phyloP scores from a whole-genome alignment of 768 basidiomycete species.

The Tephrocybe rancida region DNA sequence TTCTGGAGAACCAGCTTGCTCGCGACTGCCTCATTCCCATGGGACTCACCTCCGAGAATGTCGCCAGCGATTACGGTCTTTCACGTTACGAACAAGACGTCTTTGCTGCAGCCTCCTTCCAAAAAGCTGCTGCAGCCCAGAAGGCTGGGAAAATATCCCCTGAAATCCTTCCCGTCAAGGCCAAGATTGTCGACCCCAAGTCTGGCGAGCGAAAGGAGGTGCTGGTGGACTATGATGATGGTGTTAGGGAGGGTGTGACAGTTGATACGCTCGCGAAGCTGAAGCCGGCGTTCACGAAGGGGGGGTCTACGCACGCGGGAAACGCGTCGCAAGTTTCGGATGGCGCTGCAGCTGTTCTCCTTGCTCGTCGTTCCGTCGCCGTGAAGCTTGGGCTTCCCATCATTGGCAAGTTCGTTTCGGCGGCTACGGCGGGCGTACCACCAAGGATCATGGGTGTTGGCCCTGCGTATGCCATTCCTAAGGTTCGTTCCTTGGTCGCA shows the following conservation, averaged over 20 bases:
- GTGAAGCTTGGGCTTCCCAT: constrained; percentile 83
- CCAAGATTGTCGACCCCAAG: constrained; percentile 73
- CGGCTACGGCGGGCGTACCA: constrained; percentile 78
- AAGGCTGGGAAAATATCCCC: constrained; percentile 80
- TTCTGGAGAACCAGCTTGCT: constrained; percentile 69
- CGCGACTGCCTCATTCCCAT: constrained; percentile 86
- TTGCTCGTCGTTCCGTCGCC: constrained; percentile 79
- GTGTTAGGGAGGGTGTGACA: constrained; percentile 85
- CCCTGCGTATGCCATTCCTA: constrained; percentile 87
- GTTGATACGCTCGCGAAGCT: constrained; percentile 76
- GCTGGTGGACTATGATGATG: constrained; percentile 81
- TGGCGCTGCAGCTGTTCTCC: constrained; percentile 89
- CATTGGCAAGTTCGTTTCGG: constrained; percentile 81
- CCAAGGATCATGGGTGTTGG: constrained; percentile 93
- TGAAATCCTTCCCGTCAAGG: constrained; percentile 87
- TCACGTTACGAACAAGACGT: constrained; percentile 76
- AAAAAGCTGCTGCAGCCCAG: constrained; percentile 80
- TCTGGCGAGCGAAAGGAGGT: constrained; percentile 69
- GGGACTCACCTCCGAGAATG: constrained; percentile 95
- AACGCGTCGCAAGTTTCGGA: constrained; percentile 93
- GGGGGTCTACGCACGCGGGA: constrained; percentile 77
- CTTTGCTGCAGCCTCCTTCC: constrained; percentile 85
- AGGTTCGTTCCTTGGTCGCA: constrained; percentile 19
- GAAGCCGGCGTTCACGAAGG: constrained; percentile 83
- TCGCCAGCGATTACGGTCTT: constrained; percentile 79